Evolutionary conservation across 441 rosid species (phyloP), one percentile per base, ranked within the genome.

Genomic region (Pelargonium fulgidum): DNA sequence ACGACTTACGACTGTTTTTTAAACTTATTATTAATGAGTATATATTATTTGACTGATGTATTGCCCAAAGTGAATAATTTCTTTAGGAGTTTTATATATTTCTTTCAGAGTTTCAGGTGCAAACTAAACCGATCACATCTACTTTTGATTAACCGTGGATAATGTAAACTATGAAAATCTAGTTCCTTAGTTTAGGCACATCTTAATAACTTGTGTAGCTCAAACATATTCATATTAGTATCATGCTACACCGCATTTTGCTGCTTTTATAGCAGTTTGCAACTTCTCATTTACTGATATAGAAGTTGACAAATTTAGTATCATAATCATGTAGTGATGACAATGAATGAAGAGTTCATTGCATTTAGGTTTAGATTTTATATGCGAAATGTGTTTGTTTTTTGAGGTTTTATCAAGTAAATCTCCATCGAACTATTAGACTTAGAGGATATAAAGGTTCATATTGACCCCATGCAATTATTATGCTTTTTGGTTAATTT

Each of bases 371-470:
- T 29, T 29, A 29, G 4, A 29, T 29, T 29, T 29, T 29, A 29
- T 29, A 29, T 29, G 36, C 36, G 36, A 29, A 29, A 29, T 42
- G 19, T 50, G 58, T 50, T 26, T 62, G 41, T 9, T 65, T 16
- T 64, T 65, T 45, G 36, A 29, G 5, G 36, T 29, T 29, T 29
- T 29, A 29, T 29, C 36, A 29, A 29, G 36, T 29, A 29, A 29
- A 29, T 29, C 36, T 29, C 36, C 36, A 29, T 29, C 5, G 4
- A 29, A 29, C 87, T 85, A 29, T 29, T 29, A 29, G 36, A 29
- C 36, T 29, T 29, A 4, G 36, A 4, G 36, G 36, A 29, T 4
- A 29, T 29, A 29, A 29, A 29, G 36, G 4, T 29, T 29, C 36
- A 29, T 29, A 29, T 29, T 29, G 33, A 26, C 33, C 36, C 36